These are phyloP conservation scores for Termitomyces sp. DNA, from an alignment of 768 basidiomycete genomes.

Conservation along the genomic window DNA sequence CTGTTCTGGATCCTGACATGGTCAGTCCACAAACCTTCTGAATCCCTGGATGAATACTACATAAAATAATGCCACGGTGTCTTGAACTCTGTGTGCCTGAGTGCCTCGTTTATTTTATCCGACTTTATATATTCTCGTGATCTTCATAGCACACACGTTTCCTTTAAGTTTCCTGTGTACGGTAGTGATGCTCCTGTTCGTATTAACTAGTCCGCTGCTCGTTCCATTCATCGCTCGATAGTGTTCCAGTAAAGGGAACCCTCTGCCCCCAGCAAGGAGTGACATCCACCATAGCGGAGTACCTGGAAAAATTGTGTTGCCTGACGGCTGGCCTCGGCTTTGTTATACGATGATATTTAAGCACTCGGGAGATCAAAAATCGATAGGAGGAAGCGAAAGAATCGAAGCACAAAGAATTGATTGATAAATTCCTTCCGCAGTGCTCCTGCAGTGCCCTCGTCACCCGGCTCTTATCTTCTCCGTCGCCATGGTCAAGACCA, in stretches of 20 bases:
- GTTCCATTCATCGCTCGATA: not conserved
- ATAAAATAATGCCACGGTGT: too few species aligned
- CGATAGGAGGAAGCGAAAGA: not conserved
- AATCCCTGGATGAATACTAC: too few species aligned
- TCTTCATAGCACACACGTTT: not conserved
- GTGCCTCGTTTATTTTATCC: not conserved
- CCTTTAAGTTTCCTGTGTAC: not conserved
- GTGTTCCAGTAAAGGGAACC: not conserved
- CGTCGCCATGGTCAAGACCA: conserved; percentile 2
- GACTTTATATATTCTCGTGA: not conserved
- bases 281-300: not conserved
- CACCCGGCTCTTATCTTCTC: not conserved
- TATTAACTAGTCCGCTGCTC: not conserved
- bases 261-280: not conserved
- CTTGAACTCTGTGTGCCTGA: not conserved
- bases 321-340: not conserved
- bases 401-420: not conserved
- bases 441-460: not conserved
- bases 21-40: too few species aligned
- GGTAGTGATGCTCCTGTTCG: not conserved
- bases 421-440: not conserved
- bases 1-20: too few species aligned
- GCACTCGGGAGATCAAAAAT: not conserved
- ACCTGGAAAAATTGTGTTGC: not conserved
- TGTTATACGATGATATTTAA: not conserved